Base-by-base conservation (phyloP, 1,139 yeast genomes). In the Insectozyma bohioensis region DNA sequence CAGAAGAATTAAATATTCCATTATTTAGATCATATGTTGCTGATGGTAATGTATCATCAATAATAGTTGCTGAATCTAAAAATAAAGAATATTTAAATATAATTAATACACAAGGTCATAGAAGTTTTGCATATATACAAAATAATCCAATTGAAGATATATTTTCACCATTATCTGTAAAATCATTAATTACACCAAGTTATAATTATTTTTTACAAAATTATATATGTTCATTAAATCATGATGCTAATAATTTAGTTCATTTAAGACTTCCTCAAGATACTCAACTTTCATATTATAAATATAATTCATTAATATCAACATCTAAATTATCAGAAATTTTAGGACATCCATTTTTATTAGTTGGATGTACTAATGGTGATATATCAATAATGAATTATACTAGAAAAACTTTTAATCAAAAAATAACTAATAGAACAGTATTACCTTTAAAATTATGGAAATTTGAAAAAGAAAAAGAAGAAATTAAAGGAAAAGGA, bases 361-460 rank as follows among this genome's bases (percentile, higher is more conserved):
- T 84, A 3, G 57, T 74, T 4, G 88, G 88, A 1, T 75, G 80
- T 4, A 59, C 83, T 2, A 81, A 77, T 44, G 95, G 95, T 0
- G 71, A 64, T 29, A 46, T 67, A 2, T 48, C 51, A 23, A 45
- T 68, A 1, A 45, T 63, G 25, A 68, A 70, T 41, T 48, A 61
- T 22, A 52, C 67, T 7, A 46, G 75, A 33, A 67, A 65, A 45
- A 51, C 64, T 14, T 47, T 67, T 19, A 54, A 58, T 23, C 50
- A 60, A 2, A 67, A 63, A 39, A 49, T 56, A 1, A 51, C 58
- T 12, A 60, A 52, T 32, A 63, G 61, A 34, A 41, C 50, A 8
- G 43, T 61, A 20, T 49, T 50, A 4, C 72, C 72, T 1, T 46
- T 68, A 29, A 52, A 52, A 32, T 33, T 69, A 19, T 67, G 73